Base-by-base conservation (phyloP, 1,284 basidiomycete genomes). In the Wallemia mellicola region DNA sequence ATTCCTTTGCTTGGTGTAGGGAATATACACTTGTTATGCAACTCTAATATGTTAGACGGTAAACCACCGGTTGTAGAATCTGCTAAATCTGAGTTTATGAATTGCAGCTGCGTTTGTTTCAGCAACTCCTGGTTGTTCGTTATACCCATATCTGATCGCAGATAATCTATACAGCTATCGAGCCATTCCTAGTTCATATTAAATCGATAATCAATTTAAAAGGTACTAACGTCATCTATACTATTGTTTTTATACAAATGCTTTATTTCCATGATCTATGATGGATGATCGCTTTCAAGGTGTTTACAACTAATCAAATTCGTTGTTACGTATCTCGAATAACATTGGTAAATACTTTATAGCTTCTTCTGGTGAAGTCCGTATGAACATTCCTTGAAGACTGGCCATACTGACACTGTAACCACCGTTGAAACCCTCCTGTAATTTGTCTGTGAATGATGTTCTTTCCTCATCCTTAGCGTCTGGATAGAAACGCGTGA, bases 381-480 rank as follows among this genome's bases (percentile, higher is more conserved):
- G 75, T 64, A 96, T 96, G 70, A 95, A 95, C 59, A 85, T 76
- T 19, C 89, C 89, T 67, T 96, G 89, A 61, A 96, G 71, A 30
- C 82, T 79, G 26, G 89, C 89, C 89, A 96, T 96, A 66, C 87
- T 92, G 61, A 92, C 76, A 28, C 76, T 71, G 64, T 73, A 72
- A 0, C 80, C 82, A 1, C 68, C 59, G 5, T 28, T 64, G 58
- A 71, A 66, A 67, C 76, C 75, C 63, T 78, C 75, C 14, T 73
- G 71, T 54, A 73, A 22, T n/a, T 22, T 48, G 14, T 11, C 38
- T 5, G 22, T 11, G 19, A 48, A 48, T 5, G 38, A 7, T 3
- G 14, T 3, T n/a, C 5, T 11, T n/a, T 48, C 14, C 38, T 59
- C 19, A 59, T 38, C 27, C 62, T 54, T 24, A 38, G 26, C 59